phyloP scores from a whole-genome alignment of 768 basidiomycete genomes.

The Trametes cubensis region DNA sequence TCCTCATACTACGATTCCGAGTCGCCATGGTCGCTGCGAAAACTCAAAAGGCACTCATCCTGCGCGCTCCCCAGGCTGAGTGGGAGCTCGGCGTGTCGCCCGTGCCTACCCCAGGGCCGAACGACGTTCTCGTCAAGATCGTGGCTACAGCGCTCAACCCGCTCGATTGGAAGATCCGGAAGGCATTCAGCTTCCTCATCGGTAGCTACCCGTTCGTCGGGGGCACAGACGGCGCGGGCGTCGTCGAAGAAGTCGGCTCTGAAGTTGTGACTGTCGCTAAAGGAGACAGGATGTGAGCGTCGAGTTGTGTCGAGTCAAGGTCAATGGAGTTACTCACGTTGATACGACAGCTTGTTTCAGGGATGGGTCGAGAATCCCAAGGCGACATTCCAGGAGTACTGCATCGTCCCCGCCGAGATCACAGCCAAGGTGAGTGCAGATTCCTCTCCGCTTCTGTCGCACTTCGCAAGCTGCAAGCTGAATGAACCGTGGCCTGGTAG shows the following conservation, averaged over 20 bases:
- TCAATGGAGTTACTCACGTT: no score
- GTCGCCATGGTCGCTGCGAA: no score
- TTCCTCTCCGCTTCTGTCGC: no score
- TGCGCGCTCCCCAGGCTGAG: neutral
- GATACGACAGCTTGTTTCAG: constrained; percentile 24
- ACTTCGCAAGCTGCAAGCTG: no score
- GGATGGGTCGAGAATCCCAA: constrained; percentile 22
- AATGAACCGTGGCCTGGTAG: constrained; percentile 15
- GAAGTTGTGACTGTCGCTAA: constrained; percentile 36
- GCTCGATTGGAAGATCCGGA: constrained; percentile 53
- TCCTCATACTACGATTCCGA: no score
- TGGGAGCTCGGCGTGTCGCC: constrained; percentile 1
- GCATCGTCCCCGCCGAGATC: constrained; percentile 30
- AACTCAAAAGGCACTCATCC: constrained; percentile 22
- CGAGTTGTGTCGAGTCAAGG: neutral
- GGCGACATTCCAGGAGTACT: constrained; percentile 34
- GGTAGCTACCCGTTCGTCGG: constrained; percentile 27
- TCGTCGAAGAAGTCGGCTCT: constrained; percentile 36
- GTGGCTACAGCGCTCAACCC: constrained; percentile 54
- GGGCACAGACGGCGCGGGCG: constrained; percentile 27
- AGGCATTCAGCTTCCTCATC: constrained; percentile 26
- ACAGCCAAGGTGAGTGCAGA: constrained; percentile 27
- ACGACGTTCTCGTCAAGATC: constrained; percentile 52
- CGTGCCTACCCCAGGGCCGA: constrained; percentile 46
- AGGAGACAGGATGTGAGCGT: constrained; percentile 38